Evolutionary conservation across 768 basidiomycete species (phyloP).

Genomic region (Fomitopsis serialis): DNA sequence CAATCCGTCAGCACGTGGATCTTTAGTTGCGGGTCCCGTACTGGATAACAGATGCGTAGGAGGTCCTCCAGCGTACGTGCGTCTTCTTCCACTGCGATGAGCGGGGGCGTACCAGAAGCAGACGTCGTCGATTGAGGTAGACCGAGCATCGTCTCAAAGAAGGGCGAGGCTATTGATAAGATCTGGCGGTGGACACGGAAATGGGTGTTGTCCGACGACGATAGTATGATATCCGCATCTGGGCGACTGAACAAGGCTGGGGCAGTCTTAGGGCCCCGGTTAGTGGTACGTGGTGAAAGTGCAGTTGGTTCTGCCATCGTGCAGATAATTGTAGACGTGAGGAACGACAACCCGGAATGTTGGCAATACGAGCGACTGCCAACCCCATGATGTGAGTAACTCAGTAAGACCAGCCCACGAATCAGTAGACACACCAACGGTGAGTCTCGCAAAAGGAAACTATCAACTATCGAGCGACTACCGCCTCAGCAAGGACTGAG

Average conservation of each 20-base stretch:
- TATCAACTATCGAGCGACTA: too few relatives aligned
- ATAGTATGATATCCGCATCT: conserved; percentile 42
- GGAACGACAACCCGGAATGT: too few relatives aligned
- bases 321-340: too few relatives aligned
- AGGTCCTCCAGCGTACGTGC: conserved; percentile 13
- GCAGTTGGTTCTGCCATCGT: too few relatives aligned
- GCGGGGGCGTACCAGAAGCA: not conserved
- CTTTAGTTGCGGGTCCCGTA: not conserved
- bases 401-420: too few relatives aligned
- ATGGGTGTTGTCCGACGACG: conserved; percentile 43
- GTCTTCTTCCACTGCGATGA: conserved; percentile 16
- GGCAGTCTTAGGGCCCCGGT: not conserved
- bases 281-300: too few relatives aligned
- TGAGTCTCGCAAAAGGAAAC: too few relatives aligned
- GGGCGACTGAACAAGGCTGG: conserved; percentile 5
- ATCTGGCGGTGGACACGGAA: conserved; percentile 50
- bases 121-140: conserved; percentile 29
- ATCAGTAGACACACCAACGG: too few relatives aligned
- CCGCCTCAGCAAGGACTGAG: too few relatives aligned
- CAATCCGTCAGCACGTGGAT: not conserved
- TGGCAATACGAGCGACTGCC: too few relatives aligned
- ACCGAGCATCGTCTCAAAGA: conserved; percentile 51
- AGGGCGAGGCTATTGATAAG: conserved; percentile 51
- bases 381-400: too few relatives aligned
- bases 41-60: conserved; percentile 15